These are phyloP conservation scores for Amanita phalloides DNA, from an alignment of 768 basidiomycete genomes.

Conservation along the genomic window DNA sequence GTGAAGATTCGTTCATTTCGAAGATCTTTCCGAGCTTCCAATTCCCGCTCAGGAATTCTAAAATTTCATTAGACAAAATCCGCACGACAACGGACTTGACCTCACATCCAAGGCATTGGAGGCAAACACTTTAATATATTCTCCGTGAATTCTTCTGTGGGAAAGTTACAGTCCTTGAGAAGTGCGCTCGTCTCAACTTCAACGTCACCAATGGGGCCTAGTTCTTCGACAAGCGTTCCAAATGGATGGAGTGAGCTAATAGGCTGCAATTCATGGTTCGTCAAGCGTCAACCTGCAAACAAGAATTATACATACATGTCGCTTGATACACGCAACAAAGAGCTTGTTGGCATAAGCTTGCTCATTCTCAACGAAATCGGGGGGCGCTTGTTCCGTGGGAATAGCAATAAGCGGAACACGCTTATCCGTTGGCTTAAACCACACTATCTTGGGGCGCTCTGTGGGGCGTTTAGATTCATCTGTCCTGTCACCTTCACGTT, in stretches of 20 bases:
- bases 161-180: conserved; percentile 98
- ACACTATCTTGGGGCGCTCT: conserved; percentile 96
- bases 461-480: conserved; percentile 72
- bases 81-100: conserved; percentile 8
- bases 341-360: conserved; percentile 84
- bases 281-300: not conserved
- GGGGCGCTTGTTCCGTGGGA: conserved; percentile 95
- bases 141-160: conserved; percentile 93
- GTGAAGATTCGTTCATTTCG: conserved; percentile 82
- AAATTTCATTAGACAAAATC: conserved; percentile 9
- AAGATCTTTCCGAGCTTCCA: conserved; percentile 81
- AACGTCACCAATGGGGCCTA: conserved; percentile 96
- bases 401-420: conserved; percentile 98
- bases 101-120: conserved; percentile 89
- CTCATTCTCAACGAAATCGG: conserved; percentile 91
- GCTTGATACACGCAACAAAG: conserved; percentile 97
- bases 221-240: conserved; percentile 94
- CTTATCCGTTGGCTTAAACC: conserved; percentile 99
- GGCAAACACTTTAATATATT: conserved; percentile 93
- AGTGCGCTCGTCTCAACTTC: conserved; percentile 97
- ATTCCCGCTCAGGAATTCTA: conserved; percentile 83
- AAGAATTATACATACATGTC: conserved; percentile 58
- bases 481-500: conserved; percentile 89
- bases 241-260: conserved; percentile 98
- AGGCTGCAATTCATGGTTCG: conserved; percentile 34